Evolutionary conservation across 78 protist species (phyloP).

Genomic region (Dictyostelium capitatum): DNA sequence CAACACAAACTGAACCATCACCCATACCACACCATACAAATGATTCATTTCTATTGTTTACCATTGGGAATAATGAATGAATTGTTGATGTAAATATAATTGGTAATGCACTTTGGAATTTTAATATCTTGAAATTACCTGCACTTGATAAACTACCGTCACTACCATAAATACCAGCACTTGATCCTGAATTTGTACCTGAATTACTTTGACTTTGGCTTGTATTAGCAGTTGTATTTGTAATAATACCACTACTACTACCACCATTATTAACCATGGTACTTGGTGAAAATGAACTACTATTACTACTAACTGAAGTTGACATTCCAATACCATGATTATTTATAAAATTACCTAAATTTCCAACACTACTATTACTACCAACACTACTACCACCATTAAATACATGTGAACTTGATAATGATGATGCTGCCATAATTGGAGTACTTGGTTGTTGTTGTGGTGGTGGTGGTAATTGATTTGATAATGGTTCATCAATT

Average conservation of each 20-base stretch:
- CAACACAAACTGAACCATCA: slow-evolving; percentile 49
- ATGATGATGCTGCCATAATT: background rate
- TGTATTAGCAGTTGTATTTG: background rate
- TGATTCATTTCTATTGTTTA: slow-evolving; percentile 11
- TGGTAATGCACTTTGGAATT: background rate
- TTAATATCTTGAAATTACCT: background rate
- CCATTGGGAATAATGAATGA: slow-evolving; percentile 10
- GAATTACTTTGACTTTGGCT: background rate
- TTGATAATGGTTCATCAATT: background rate
- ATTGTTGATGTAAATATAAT: slow-evolving; percentile 10
- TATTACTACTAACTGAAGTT: too few relatives aligned
- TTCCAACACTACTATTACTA: background rate
- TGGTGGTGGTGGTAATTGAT: slow-evolving; percentile 7
- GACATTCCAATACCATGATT: background rate
- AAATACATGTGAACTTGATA: background rate
- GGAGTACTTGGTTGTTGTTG: background rate
- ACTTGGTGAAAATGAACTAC: background rate
- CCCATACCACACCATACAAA: slow-evolving; percentile 70
- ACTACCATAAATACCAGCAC: background rate
- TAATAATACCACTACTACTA: background rate
- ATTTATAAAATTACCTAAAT: background rate
- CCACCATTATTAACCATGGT: slow-evolving; percentile 9
- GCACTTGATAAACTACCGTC: slow-evolving; percentile 8
- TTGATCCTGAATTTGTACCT: background rate
- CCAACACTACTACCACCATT: background rate